Base-by-base conservation (phyloP, 192 early-diverging fungal genomes). In the Coemansia sp. region DNA sequence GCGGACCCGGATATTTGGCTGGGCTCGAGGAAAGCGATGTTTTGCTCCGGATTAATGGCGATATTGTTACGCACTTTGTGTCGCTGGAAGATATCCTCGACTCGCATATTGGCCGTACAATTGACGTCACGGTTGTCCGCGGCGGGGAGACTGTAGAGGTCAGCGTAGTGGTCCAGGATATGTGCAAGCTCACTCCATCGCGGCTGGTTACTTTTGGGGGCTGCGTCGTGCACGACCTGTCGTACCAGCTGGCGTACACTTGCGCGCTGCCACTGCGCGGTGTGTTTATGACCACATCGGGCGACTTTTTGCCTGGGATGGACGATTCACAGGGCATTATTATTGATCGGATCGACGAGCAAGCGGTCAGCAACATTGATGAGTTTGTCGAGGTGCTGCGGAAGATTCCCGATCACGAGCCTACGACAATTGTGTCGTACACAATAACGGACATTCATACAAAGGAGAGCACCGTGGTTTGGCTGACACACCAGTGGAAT, bases 181-280 rank as follows among this genome's bases (percentile, higher is more conserved):
- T 93, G 58, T 88, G 90, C 62, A 76, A 79, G 2, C 86, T 92
- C 32, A 94, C 94, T 4, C 94, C 94, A 1, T 86, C 91, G 61
- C 81, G 88, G 29, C 92, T 89, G 75, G 86, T 97, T 1, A 88
- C 93, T 57, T 86, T 94, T 43, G 95, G 95, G 53, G 93, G 93
- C 50, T 89, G 85, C 29, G 86, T 89, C 53, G 83, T 92, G 17
- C 83, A 92, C 66, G 83, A 90, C 50, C 69, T 93, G 24, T 89
- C 88, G 6, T 92, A 89, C 62, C 89, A 92, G 62, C 71, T 93
- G n/a, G 91, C 91, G 0, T 84, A 88, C 65, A 81, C 82, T 8
- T 88, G 88, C 67, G 82, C 83, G 4, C 76, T 88, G 23, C 89
- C 91, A 14, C 85, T 87, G 5, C 78, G 82, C 19, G 96, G 95